Conservation (phyloP, 129 eudicot genomes). For the Kitagawia praeruptora region DNA sequence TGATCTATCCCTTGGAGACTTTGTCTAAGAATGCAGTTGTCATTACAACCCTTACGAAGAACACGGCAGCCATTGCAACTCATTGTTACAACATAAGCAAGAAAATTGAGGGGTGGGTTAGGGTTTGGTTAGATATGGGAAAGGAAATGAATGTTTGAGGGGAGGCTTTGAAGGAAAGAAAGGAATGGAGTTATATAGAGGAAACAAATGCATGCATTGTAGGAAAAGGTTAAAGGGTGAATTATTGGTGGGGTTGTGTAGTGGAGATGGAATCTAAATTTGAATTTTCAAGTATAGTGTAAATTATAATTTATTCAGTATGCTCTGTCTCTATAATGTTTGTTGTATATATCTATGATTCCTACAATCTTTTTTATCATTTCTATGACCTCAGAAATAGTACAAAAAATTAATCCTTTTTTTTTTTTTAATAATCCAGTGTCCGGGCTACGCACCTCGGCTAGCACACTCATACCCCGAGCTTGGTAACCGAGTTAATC, state of each 20-base stretch:
- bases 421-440: no score
- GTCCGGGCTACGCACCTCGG: no score
- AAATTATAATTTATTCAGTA: not conserved
- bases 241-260: conserved; percentile 13
- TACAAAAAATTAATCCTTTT: not conserved
- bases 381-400: not conserved
- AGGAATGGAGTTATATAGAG: conserved; percentile 25
- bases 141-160: conserved; percentile 23
- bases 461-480: no score
- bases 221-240: not conserved
- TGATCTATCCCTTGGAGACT: conserved; percentile 44
- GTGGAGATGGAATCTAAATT: not conserved
- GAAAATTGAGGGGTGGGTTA: not conserved
- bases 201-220: conserved; percentile 11
- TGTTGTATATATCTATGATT: not conserved
- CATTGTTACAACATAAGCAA: conserved; percentile 22
- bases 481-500: no score
- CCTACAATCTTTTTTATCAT: not conserved
- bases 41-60: conserved; percentile 78
- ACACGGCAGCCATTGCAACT: conserved; percentile 88
- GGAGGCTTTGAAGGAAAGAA: conserved; percentile 12
- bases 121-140: not conserved
- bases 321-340: not conserved
- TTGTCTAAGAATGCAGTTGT: conserved; percentile 65
- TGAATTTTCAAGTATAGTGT: not conserved